These are phyloP conservation scores for Suillus subalutaceus DNA, from an alignment of 768 basidiomycete genomes.

Conservation along the genomic window DNA sequence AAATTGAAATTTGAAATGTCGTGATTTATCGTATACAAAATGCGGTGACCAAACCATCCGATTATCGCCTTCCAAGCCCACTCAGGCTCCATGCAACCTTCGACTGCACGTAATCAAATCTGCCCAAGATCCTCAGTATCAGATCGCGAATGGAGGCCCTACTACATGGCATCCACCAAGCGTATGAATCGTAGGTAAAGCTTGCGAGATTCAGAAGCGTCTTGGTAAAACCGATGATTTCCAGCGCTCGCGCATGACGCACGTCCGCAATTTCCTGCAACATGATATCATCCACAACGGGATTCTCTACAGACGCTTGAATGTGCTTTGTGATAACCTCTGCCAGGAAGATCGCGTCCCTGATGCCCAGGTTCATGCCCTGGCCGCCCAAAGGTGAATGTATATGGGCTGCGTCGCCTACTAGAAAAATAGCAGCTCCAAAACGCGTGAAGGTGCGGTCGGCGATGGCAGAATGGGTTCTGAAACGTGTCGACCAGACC, in stretches of 20 bases:
- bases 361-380: constrained; percentile 61
- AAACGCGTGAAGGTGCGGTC: constrained; percentile 36
- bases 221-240: constrained; percentile 46
- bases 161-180: constrained; percentile 31
- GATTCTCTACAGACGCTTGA: constrained; percentile 9
- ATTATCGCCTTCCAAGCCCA: constrained; percentile 28
- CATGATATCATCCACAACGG: no score
- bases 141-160: constrained; percentile 28
- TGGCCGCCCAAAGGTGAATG: constrained; percentile 59
- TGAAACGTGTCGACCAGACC: constrained; percentile 47
- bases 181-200: constrained; percentile 22
- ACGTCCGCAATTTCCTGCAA: no score
- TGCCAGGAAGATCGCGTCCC: constrained; percentile 52
- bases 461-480: constrained; percentile 44
- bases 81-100: constrained; percentile 29
- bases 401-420: constrained; percentile 51
- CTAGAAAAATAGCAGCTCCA: constrained; percentile 19
- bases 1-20: no score
- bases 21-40: neutral
- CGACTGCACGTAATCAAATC: constrained; percentile 18
- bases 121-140: constrained; percentile 25
- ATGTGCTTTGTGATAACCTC: constrained; percentile 42
- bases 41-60: neutral
- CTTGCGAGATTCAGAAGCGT: constrained; percentile 27
- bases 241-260: constrained; percentile 3